Evolutionary conservation across 352 stramenopile species (phyloP), one percentile per base, ranked within the genome.

Genomic region (Peronospora tabacina): DNA sequence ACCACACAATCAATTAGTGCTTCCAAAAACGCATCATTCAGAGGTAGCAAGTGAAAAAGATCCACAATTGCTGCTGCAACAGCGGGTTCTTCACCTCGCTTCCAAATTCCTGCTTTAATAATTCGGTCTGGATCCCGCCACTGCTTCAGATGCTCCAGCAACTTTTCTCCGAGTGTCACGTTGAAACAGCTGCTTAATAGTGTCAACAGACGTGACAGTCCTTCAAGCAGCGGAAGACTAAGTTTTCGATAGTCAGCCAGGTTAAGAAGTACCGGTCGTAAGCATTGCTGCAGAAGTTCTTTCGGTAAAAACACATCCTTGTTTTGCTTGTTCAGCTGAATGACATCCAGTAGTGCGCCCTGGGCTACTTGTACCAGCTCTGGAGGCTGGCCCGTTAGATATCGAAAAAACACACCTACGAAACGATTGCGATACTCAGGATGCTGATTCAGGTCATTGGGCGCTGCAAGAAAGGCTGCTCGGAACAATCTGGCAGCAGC

Each of bases 131-230:
- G 87, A 47, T 96, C 85, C 15, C 81, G 73, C 87, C 87, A 98
- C 56, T 97, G 90, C 58, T 97, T 93, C 11, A 98, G 60, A 57
- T 98, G 95, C 51, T 98, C 95, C 1, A 98, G 62, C 24, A 99
- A 60, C 60, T 98, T 98, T 55, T 98, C 95, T 5, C 94, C 96
- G 0, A 99, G 70, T 10, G 93, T 98, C 29, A 97, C 94, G 47
- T 98, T 98, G 55, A 99, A 99, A 73, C 94, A 98, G 35, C 82
- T 97, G 49, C 88, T 97, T 1, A 99, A 68, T 0, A 98, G 68
- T 4, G 83, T 93, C 5, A 99, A 64, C 28, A 99, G 66, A 22
- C 90, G 76, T 12, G 86, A 88, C 6, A 99, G 70, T 2, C 92
- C 96, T 63, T 97, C 83, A 5, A 98, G 63, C 7, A 98, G 58